Evolutionary conservation across 805 yeast species (phyloP).

Genomic region (Candida railenensis): DNA sequence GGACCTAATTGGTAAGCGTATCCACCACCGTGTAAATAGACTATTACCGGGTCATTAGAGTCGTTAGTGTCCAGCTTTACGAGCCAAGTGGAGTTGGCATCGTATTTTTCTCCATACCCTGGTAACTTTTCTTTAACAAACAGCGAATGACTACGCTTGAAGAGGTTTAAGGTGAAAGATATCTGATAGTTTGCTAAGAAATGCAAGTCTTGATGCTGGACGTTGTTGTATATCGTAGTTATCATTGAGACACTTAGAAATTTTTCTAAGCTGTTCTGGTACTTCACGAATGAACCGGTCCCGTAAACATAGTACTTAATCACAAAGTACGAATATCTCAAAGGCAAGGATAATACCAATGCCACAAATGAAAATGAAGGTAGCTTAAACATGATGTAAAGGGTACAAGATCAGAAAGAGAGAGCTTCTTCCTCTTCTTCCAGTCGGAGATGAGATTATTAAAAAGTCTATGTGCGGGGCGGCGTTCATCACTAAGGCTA

Average conservation of each 20-base stretch:
- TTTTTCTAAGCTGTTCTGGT: conserved; percentile 8
- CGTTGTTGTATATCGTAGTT: conserved; percentile 10
- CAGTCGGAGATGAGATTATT: no score
- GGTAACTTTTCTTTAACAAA: conserved; percentile 15
- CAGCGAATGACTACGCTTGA: conserved; percentile 3
- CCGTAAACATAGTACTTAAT: conserved; percentile 10
- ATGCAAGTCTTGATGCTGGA: background rate
- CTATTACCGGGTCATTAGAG: conserved; percentile 26
- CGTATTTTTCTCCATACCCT: conserved; percentile 32
- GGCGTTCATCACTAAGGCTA: no score
- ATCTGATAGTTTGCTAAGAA: conserved; percentile 11
- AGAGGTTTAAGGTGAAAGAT: conserved; percentile 9
- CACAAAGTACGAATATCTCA: conserved; percentile 3
- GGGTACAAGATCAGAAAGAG: no score
- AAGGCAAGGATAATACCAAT: conserved; percentile 8
- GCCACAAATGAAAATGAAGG: background rate
- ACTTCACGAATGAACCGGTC: conserved; percentile 8
- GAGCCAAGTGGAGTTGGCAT: conserved; percentile 33
- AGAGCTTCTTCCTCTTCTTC: no score
- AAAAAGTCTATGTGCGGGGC: no score
- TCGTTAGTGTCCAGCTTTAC: conserved; percentile 24
- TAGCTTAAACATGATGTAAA: background rate
- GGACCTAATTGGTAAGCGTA: conserved; percentile 30
- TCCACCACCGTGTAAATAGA: conserved; percentile 43
- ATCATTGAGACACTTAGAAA: background rate